A percentile compares a stretch with the other conserved stretches of the same genome.
Evolutionary conservation across 768 basidiomycete species (phyloP).

Genomic region (Mycena venus): DNA sequence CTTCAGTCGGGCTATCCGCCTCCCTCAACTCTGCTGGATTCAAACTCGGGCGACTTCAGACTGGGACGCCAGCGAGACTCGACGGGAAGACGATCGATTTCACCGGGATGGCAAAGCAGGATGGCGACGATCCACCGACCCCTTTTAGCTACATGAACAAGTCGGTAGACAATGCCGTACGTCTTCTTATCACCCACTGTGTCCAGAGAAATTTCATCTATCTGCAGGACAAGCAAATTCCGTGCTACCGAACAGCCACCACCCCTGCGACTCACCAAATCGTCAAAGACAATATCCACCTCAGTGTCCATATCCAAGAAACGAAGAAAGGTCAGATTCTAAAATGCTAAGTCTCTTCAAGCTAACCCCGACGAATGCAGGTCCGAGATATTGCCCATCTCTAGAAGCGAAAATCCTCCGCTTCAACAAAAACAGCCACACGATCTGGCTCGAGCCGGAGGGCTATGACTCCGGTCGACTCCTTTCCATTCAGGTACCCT

Average conservation of each 20-base stretch:
- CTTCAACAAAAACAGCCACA: constrained; percentile 81
- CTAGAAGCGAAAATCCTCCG: constrained; percentile 89
- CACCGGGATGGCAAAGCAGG: constrained; percentile 68
- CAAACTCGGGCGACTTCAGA: constrained; percentile 86
- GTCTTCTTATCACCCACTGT: constrained; percentile 30
- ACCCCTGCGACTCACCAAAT: constrained; percentile 80
- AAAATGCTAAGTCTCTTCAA: neutral
- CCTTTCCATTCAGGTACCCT: too few relatives aligned
- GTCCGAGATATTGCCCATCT: constrained; percentile 93
- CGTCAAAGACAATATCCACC: constrained; percentile 81
- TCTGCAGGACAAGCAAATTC: constrained; percentile 76
- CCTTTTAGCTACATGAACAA: constrained; percentile 85
- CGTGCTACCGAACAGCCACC: constrained; percentile 81
- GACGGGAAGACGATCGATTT: constrained; percentile 81
- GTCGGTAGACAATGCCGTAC: constrained; percentile 78
- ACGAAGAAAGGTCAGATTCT: constrained; percentile 79
- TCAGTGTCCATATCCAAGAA: constrained; percentile 89
- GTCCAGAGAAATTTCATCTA: constrained; percentile 16
- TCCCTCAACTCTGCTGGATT: constrained; percentile 85
- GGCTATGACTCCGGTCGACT: constrained; percentile 86
- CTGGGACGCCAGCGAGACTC: constrained; percentile 88
- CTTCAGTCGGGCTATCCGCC: constrained; percentile 80
- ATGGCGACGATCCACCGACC: constrained; percentile 72
- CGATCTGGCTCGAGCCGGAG: constrained; percentile 92
- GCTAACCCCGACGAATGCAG: constrained; percentile 49